These are phyloP conservation scores for Hemisphaericaspora xylanilytica DNA, from an alignment of 1,139 yeast genomes.

Conservation along the genomic window DNA sequence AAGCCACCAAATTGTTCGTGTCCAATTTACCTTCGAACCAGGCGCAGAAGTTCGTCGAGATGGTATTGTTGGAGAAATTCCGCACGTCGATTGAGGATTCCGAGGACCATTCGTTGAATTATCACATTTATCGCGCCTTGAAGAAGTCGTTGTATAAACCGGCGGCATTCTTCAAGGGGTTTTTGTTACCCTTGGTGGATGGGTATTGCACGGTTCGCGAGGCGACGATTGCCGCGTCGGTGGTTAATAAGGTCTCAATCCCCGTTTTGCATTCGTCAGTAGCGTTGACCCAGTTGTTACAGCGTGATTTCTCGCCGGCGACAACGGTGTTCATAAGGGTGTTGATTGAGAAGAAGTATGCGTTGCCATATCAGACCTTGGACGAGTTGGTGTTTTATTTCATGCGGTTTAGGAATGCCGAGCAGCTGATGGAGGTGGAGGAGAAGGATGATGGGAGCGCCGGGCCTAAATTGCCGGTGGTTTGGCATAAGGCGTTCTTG, in stretches of 20 bases:
- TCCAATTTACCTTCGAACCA: conserved; percentile 85
- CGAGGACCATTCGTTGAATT: conserved; percentile 69
- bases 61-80: conserved; percentile 78
- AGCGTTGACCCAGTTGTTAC: conserved; percentile 80
- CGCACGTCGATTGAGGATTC: conserved; percentile 78
- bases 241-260: conserved; percentile 81
- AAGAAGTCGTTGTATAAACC: conserved; percentile 95
- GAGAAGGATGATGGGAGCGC: conserved; percentile 45
- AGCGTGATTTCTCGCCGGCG: conserved; percentile 83
- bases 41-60: conserved; percentile 79
- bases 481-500: conserved; percentile 95
- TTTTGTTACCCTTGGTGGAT: conserved; percentile 84
- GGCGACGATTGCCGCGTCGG: conserved; percentile 93
- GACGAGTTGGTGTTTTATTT: conserved; percentile 96
- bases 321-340: conserved; percentile 88
- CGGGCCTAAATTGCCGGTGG: conserved; percentile 85
- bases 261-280: conserved; percentile 97
- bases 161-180: conserved; percentile 96
- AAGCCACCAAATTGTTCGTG: conserved; percentile 91
- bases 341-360: conserved; percentile 89
- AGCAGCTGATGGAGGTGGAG: conserved; percentile 35
- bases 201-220: conserved; percentile 85
- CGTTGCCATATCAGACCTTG: conserved; percentile 92
- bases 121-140: conserved; percentile 87
- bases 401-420: conserved; percentile 76